Percentiles rank a stretch among this genome's conserved stretches.
Evolutionary conservation across 345 rosid species (phyloP).

Genomic region (Bruguiera gymnorhiza): DNA sequence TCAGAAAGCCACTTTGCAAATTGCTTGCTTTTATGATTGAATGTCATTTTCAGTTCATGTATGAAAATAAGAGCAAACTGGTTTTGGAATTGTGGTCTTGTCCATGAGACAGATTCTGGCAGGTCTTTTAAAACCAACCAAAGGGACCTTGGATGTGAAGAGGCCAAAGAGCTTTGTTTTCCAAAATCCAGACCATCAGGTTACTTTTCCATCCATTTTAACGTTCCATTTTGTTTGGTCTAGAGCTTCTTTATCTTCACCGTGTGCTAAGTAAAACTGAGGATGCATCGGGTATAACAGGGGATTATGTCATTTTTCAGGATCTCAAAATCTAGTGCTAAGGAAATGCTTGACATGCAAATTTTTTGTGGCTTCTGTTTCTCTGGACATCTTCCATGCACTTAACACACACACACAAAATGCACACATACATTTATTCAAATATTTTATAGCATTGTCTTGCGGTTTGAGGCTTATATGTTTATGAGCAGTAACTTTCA

Average conservation of each 20-base stretch:
- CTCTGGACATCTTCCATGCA: background rate
- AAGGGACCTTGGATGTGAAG: conserved; percentile 51
- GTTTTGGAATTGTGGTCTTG: conserved; percentile 5
- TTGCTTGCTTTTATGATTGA: background rate
- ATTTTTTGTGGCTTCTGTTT: background rate
- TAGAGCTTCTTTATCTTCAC: background rate
- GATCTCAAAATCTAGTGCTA: background rate
- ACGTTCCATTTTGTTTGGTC: background rate
- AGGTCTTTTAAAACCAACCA: conserved; percentile 72
- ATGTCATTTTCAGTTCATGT: background rate
- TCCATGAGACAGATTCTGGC: conserved; percentile 65
- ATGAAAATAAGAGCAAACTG: background rate
- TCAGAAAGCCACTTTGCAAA: background rate
- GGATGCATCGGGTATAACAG: background rate
- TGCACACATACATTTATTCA: background rate
- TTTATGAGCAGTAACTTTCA: too few relatives aligned
- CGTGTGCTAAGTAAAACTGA: background rate
- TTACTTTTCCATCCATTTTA: conserved; percentile 17
- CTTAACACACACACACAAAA: background rate
- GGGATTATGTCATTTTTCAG: background rate
- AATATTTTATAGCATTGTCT: background rate
- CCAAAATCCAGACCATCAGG: conserved; percentile 98
- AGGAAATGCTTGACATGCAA: background rate
- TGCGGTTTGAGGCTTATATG: too few relatives aligned
- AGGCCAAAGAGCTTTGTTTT: conserved; percentile 80